Evolutionary conservation across 495 filamentous ascomycete genomes (phyloP), one percentile per base, ranked within the genome.

Genomic region (Aspergillus campestris): DNA sequence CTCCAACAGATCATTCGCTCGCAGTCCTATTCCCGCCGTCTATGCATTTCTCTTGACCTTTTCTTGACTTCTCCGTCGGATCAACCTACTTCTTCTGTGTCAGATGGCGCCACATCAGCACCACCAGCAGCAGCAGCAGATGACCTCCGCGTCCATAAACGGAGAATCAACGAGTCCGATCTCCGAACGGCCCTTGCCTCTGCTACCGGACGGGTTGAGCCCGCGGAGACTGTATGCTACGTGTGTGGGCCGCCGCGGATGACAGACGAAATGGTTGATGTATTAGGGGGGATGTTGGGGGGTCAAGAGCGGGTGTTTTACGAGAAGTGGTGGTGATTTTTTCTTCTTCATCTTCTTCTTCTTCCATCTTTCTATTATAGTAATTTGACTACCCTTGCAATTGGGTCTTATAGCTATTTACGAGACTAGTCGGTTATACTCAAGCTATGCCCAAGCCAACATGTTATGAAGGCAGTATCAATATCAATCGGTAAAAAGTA

Each of bases 291-390:
- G 1, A 69, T 77, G 12, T 57, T 80, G 24, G 79, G 74, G 5
- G 64, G 70, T 10, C 38, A 61, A 31, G 60, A 76, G 29, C 69
- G 75, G 14, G 82, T 94, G 0, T 61, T 89, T 31, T 91, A 73
- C 55, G 89, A 95, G 65, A 91, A 86, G 52, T 95, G 88, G 89
- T 95, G 89, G 89, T 92, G 43, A 54, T 39, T 11, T 11, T 10
- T 43, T 15, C 24, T 33, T 14, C 24, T 27, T 7, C 34, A 41
- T 49, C 24, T 12, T 7, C 41, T 36, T 35, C 40, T 33, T 14
- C 36, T 38, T 38, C 36, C 36, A 15, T 37, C n/a, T 13, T 30
- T 14, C 0, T 38, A 38, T 24, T 12, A 38, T 18, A 38, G 14
- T n/a, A 4, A 24, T 24, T 24, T 24, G 18, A n/a, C n/a, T n/a